phyloP scores from a whole-genome alignment of 2,329 filamentous ascomycete species.

The Diaporthe citriasiana region DNA sequence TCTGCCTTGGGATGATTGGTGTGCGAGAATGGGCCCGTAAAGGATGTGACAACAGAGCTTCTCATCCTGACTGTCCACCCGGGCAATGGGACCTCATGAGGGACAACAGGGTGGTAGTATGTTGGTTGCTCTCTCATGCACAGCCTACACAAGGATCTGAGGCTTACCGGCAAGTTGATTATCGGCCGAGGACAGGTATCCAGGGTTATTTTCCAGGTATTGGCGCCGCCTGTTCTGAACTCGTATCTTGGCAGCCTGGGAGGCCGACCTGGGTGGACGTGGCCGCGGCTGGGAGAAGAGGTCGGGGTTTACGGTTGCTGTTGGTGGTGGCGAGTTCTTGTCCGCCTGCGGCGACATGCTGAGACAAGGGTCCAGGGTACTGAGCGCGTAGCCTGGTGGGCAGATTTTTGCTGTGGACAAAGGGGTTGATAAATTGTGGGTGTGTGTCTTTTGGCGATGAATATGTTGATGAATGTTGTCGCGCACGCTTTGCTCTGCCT shows the following conservation, averaged over 20 bases:
- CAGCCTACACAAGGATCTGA: neutral
- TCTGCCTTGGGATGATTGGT: neutral
- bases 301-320: slow-evolving; percentile 23
- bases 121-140: neutral
- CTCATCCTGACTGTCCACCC: neutral
- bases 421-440: slow-evolving; percentile 9
- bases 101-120: neutral
- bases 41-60: neutral
- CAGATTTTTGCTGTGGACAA: neutral
- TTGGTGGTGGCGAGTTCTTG: neutral
- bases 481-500: neutral
- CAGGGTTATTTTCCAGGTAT: slow-evolving; percentile 79
- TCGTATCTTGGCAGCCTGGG: slow-evolving; percentile 62
- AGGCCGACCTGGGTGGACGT: slow-evolving; percentile 58
- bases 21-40: neutral
- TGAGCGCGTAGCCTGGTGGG: neutral
- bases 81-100: neutral
- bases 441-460: neutral
- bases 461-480: neutral
- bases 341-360: slow-evolving; percentile 15
- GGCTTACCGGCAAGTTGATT: slow-evolving; percentile 67
- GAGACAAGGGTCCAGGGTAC: neutral
- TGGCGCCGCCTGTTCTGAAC: slow-evolving; percentile 83
- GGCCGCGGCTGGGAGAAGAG: slow-evolving; percentile 58
- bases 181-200: slow-evolving; percentile 74